Percentiles rank a stretch among this genome's conserved stretches.
Evolutionary conservation across 768 basidiomycete species (phyloP).

Genomic region (Auricularia sp.): DNA sequence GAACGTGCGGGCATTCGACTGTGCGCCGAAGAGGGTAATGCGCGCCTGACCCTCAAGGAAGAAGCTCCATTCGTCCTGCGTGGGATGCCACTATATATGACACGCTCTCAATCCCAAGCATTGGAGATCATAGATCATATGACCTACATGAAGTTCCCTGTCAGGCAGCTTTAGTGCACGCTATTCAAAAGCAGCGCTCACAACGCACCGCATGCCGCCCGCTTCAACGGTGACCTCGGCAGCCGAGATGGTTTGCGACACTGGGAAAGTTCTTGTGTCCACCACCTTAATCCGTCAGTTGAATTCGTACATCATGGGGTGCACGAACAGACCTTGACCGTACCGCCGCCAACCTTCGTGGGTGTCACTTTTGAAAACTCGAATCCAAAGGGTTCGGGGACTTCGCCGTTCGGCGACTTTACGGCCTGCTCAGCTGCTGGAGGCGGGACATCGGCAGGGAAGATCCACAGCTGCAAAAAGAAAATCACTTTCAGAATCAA

Average conservation of each 20-base stretch:
- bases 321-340: constrained; percentile 30
- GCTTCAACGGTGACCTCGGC: constrained; percentile 50
- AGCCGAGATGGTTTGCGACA: constrained; percentile 42
- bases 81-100: constrained; percentile 53
- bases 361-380: constrained; percentile 38
- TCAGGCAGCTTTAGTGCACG: neutral
- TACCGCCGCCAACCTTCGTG: constrained; percentile 40
- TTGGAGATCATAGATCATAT: constrained; percentile 4
- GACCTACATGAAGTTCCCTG: constrained; percentile 47
- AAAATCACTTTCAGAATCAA: neutral
- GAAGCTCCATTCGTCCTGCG: constrained; percentile 25
- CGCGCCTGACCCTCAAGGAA: constrained; percentile 36
- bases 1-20: constrained; percentile 46
- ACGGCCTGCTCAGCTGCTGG: neutral
- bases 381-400: constrained; percentile 46
- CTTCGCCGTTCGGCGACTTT: constrained; percentile 26
- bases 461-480: constrained; percentile 38
- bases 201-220: constrained; percentile 46
- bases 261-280: constrained; percentile 45
- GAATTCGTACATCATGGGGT: too few relatives aligned
- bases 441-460: constrained; percentile 28
- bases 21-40: constrained; percentile 46
- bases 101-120: constrained; percentile 3
- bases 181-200: neutral
- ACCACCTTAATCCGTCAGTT: constrained; percentile 24